These are phyloP conservation scores for Kockovaella imperatae DNA, from an alignment of 768 basidiomycete species.

Conservation along the genomic window DNA sequence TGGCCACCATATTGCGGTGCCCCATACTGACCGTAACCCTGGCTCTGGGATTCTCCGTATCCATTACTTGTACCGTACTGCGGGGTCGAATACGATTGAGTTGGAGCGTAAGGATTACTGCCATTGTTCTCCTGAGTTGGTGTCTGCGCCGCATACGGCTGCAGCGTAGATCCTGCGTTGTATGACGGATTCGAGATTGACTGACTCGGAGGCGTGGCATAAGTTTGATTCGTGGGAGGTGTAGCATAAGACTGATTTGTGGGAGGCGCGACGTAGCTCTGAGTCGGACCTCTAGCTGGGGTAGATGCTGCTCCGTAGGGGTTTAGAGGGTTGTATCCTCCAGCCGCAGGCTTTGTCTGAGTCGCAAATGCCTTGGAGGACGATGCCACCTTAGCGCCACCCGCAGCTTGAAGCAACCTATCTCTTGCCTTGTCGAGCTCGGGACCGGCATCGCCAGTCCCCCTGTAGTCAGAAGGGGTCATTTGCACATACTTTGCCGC, in stretches of 20 bases:
- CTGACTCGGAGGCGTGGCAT: constrained; percentile 2
- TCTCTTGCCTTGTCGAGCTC: constrained; percentile 38
- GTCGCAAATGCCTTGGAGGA: not conserved
- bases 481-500: constrained; percentile 70
- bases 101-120: constrained; percentile 16
- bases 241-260: too few relatives aligned
- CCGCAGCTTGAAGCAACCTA: constrained; percentile 27
- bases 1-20: constrained; percentile 18
- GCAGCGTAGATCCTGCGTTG: too few relatives aligned
- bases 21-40: constrained; percentile 9
- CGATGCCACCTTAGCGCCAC: constrained; percentile 5
- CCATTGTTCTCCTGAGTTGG: too few relatives aligned
- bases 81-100: constrained; percentile 2
- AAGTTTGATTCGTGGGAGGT: too few relatives aligned
- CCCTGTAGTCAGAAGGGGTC: constrained; percentile 71
- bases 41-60: constrained; percentile 28
- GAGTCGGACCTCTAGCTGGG: not conserved
- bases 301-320: not conserved
- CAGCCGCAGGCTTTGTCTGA: not conserved
- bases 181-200: too few relatives aligned
- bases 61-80: constrained; percentile 20
- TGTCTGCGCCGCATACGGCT: too few relatives aligned
- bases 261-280: too few relatives aligned
- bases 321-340: not conserved
- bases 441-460: constrained; percentile 47